phyloP scores from a whole-genome alignment of 352 stramenopile genomes.

The Pythium apleroticum region DNA sequence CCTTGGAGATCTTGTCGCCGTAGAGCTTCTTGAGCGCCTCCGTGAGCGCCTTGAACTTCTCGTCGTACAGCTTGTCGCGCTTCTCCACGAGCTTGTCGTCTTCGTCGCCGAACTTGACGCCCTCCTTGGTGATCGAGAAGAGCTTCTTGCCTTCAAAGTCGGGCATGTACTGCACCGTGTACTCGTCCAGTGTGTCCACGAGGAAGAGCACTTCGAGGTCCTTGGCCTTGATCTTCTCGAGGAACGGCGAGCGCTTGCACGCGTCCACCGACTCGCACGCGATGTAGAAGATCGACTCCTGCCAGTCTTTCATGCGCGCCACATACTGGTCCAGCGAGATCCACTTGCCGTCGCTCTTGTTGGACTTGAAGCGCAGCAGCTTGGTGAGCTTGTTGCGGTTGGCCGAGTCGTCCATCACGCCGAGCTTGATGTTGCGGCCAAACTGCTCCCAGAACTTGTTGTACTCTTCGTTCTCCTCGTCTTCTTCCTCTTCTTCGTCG shows the following conservation, averaged over 20 bases:
- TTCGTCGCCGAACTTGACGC: slow-evolving; percentile 98
- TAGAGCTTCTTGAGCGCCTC: slow-evolving; percentile 97
- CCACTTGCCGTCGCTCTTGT: slow-evolving; percentile 91
- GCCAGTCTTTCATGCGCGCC: slow-evolving; percentile 98
- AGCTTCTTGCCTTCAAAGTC: slow-evolving; percentile 97
- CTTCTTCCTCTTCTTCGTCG: slow-evolving; percentile 52
- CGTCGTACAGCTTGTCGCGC: slow-evolving; percentile 95
- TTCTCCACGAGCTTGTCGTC: slow-evolving; percentile 95
- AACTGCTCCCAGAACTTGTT: slow-evolving; percentile 99
- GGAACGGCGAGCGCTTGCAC: slow-evolving; percentile 95
- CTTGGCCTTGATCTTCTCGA: slow-evolving; percentile 97
- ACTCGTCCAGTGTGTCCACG: slow-evolving; percentile 98
- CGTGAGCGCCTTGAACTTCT: slow-evolving; percentile 96
- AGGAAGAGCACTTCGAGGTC: slow-evolving; percentile 98
- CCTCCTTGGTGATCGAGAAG: slow-evolving; percentile 97
- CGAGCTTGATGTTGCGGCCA: slow-evolving; percentile 98
- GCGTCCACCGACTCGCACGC: slow-evolving; percentile 93
- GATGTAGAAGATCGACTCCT: slow-evolving; percentile 99
- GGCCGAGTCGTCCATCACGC: slow-evolving; percentile 96
- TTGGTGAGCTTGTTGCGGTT: slow-evolving; percentile 96
- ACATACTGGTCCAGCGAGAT: slow-evolving; percentile 97
- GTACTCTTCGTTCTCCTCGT: slow-evolving; percentile 90
- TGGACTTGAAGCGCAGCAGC: slow-evolving; percentile 97
- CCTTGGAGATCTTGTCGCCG: slow-evolving; percentile 93
- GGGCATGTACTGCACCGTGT: slow-evolving; percentile 94